Percentiles rank a stretch among this genome's conserved stretches.
These are phyloP conservation scores for Volvox reticuliferus DNA, from an alignment of 139 green algal genomes.

Conservation along the genomic window DNA sequence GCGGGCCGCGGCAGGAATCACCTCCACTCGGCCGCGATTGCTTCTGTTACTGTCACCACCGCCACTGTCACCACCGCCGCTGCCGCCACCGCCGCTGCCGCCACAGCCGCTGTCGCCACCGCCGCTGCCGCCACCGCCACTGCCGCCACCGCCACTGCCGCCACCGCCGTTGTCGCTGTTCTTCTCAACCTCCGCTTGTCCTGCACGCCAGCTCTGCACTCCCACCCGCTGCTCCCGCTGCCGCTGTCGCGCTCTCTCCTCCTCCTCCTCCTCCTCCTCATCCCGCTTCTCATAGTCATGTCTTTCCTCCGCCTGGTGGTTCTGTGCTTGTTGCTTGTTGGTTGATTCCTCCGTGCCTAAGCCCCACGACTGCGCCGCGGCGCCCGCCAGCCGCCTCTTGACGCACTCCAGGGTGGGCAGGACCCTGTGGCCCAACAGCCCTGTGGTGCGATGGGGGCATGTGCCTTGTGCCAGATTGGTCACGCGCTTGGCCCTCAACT, in stretches of 20 bases:
- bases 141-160: neutral
- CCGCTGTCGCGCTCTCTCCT: too few relatives aligned
- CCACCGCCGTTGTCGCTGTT: too few relatives aligned
- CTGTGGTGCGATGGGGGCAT: neutral
- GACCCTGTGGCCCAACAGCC: constrained; percentile 25
- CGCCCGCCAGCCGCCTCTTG: neutral
- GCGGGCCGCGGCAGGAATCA: constrained; percentile 75
- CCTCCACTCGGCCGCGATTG: constrained; percentile 18
- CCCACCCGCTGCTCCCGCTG: neutral
- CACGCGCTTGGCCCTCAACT: too few relatives aligned
- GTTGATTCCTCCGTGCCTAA: too few relatives aligned
- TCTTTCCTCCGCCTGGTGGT: neutral
- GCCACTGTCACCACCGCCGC: neutral
- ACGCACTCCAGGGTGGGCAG: constrained; percentile 27
- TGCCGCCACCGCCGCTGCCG: neutral
- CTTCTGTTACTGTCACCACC: too few relatives aligned
- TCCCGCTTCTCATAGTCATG: neutral
- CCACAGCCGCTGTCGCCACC: too few relatives aligned
- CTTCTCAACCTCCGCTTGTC: too few relatives aligned
- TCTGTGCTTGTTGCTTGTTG: neutral
- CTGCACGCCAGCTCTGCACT: neutral
- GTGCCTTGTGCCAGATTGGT: too few relatives aligned
- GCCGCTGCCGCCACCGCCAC: neutral
- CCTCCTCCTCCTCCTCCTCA: neutral
- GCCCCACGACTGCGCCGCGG: neutral